Evolutionary conservation across 768 basidiomycete species (phyloP).

Genomic region (Trametes sanguinea): DNA sequence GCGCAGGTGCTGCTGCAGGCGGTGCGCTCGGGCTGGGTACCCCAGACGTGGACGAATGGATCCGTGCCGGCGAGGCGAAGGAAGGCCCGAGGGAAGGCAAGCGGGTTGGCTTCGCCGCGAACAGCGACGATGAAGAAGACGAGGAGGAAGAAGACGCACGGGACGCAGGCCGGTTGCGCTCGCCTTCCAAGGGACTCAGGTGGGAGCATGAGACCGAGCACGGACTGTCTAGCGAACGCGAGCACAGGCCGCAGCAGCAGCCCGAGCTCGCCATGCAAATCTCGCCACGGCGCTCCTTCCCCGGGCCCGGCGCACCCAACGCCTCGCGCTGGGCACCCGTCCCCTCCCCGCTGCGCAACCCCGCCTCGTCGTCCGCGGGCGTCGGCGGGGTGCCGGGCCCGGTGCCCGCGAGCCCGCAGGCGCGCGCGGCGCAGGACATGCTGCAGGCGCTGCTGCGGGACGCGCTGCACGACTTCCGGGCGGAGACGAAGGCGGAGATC

Average conservation of each 20-base stretch:
- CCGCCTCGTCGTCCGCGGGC: background rate
- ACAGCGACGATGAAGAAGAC: constrained; percentile 22
- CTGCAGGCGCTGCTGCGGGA: constrained; percentile 67
- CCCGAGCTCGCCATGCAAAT: constrained; percentile 27
- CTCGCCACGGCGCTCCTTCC: constrained; percentile 41
- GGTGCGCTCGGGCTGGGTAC: constrained; percentile 48
- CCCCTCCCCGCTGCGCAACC: constrained; percentile 33
- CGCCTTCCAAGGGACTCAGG: background rate
- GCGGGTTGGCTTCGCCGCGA: constrained; percentile 49
- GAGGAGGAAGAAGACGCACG: constrained; percentile 8
- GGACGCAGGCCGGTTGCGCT: background rate
- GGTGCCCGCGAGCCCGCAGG: constrained; percentile 44
- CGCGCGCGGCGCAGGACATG: constrained; percentile 55
- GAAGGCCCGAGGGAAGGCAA: constrained; percentile 38
- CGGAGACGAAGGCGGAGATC: constrained; percentile 71
- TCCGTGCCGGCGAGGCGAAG: constrained; percentile 41
- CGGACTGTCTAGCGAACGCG: constrained; percentile 10
- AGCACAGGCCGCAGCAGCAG: background rate
- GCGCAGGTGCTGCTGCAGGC: constrained; percentile 12
- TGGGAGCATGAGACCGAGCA: constrained; percentile 29
- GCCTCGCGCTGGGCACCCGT: constrained; percentile 22
- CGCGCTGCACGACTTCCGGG: constrained; percentile 72
- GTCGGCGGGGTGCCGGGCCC: constrained; percentile 25
- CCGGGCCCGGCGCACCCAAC: background rate
- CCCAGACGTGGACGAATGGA: constrained; percentile 56